Evolutionary conservation across 352 stramenopile species (phyloP), one percentile per base, ranked within the genome.

Genomic region (Phytophthora syringae): DNA sequence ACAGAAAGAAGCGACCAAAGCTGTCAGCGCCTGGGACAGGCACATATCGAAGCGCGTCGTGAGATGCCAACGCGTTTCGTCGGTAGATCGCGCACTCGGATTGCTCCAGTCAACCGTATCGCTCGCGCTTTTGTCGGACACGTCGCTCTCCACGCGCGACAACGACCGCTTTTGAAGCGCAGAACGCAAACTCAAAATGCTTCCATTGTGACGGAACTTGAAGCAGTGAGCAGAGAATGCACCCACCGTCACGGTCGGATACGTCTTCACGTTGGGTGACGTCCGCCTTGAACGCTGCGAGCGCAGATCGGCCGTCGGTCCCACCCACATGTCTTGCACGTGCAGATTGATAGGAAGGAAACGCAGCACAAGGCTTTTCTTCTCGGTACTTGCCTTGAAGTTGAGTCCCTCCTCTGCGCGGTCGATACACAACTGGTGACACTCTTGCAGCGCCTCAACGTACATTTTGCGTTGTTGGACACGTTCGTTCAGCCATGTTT

Each of bases 291-390:
- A 82, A 34, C 77, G 67, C 37, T 94, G 84, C 3, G 86, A 91
- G 16, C 84, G 77, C 48, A 94, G 61, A 18, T 92, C 79, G 2
- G 79, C 54, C 2, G 77, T 89, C 6, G 82, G 86, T 1, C 86
- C 86, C 2, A 94, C 84, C 84, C 84, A 94, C 79, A 94, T 88
- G 18, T 94, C 86, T 69, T 94, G 86, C 15, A 94, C 81, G 28
- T 94, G 86, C 67, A 95, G 42, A 45, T 95, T 95, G 53, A 92
- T 88, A 11, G 86, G 84, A 20, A 95, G 49, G 55, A 95, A 93
- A 5, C 86, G 83, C 43, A 95, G 60, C 4, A 79, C 64, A 1
- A 86, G 52, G 15, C 81, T 92, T 56, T 93, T 93, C 72, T 95
- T 95, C 57, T 93, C 84, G 0, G 83, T 92, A 64, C 86, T 95